A percentile compares a stretch with the other conserved stretches of the same genome.
phyloP scores from a whole-genome alignment of 1,284 basidiomycete genomes.

The Pyrrhoderma noxium region DNA sequence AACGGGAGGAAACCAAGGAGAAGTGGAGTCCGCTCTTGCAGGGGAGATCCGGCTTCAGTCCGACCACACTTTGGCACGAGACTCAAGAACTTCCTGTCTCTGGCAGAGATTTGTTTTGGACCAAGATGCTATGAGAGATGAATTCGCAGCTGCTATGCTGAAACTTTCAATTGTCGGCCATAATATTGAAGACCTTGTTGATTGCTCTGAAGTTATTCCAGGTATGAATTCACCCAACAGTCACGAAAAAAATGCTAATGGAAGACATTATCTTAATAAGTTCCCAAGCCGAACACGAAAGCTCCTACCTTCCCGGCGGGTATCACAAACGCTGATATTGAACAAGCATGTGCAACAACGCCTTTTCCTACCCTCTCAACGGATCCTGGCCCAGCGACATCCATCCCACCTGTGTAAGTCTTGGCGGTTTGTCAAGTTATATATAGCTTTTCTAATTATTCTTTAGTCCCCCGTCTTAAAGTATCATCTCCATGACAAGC shows the following conservation, averaged over 20 bases:
- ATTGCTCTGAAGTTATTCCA: conserved; percentile 21
- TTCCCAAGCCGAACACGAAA: too few species aligned
- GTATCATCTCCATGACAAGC: too few species aligned
- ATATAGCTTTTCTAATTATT: too few species aligned
- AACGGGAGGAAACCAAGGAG: conserved; percentile 6
- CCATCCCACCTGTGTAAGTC: conserved; percentile 12
- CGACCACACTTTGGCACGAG: conserved; percentile 27
- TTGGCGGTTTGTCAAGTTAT: neutral
- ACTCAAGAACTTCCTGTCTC: conserved; percentile 29
- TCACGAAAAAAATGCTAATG: too few species aligned
- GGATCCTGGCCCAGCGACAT: conserved; percentile 4
- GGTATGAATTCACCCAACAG: too few species aligned
- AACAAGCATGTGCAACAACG: conserved; percentile 10
- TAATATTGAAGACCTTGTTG: conserved; percentile 10
- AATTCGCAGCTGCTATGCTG: conserved; percentile 25
- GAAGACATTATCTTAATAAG: too few species aligned
- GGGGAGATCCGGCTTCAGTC: conserved; percentile 36
- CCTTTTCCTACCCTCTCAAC: conserved; percentile 15
- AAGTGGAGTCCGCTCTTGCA: conserved; percentile 12
- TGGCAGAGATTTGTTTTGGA: conserved; percentile 35
- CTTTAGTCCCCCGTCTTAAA: too few species aligned
- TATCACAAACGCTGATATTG: conserved; percentile 11
- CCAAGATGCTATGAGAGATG: conserved; percentile 27
- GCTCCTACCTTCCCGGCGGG: too few species aligned
- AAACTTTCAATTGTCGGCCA: conserved; percentile 19